Evolutionary conservation across 176 grass and related monocot genomes (phyloP).

Genomic region (Themeda triandra): DNA sequence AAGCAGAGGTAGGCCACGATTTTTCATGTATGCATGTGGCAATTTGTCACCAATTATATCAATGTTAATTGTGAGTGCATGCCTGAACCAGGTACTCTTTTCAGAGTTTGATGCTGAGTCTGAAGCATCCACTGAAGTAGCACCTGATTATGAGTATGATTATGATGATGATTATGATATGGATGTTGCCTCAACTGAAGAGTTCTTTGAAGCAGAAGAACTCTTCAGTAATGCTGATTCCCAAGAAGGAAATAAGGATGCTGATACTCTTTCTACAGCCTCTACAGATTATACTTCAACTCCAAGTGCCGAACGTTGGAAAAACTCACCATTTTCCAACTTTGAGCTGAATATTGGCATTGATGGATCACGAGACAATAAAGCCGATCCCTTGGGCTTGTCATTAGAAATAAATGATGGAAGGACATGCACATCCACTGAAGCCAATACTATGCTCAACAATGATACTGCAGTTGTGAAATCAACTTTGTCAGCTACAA

Average conservation of each 20-base stretch:
- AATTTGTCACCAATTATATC: constrained; percentile 11
- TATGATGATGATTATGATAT: constrained; percentile 32
- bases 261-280: constrained; percentile 26
- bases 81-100: constrained; percentile 98
- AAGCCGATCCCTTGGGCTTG: constrained; percentile 29
- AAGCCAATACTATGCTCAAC: neutral
- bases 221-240: constrained; percentile 72
- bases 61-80: constrained; percentile 61
- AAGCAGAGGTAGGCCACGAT: constrained; percentile 69
- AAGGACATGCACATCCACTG: constrained; percentile 18
- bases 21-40: constrained; percentile 23
- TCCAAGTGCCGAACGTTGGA: constrained; percentile 36
- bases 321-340: constrained; percentile 40
- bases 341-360: constrained; percentile 28
- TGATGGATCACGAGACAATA: constrained; percentile 22
- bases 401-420: constrained; percentile 29
- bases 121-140: constrained; percentile 46
- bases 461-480: neutral
- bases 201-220: constrained; percentile 95
- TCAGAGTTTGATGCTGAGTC: constrained; percentile 90
- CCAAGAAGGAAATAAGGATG: constrained; percentile 68
- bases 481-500: constrained; percentile 23
- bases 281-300: constrained; percentile 42
- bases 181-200: constrained; percentile 68
- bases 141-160: constrained; percentile 35